Percentiles rank a stretch among this genome's conserved stretches.
Evolutionary conservation across 164 flowering plant species (phyloP).

Genomic region (Warburgia ugandensis): DNA sequence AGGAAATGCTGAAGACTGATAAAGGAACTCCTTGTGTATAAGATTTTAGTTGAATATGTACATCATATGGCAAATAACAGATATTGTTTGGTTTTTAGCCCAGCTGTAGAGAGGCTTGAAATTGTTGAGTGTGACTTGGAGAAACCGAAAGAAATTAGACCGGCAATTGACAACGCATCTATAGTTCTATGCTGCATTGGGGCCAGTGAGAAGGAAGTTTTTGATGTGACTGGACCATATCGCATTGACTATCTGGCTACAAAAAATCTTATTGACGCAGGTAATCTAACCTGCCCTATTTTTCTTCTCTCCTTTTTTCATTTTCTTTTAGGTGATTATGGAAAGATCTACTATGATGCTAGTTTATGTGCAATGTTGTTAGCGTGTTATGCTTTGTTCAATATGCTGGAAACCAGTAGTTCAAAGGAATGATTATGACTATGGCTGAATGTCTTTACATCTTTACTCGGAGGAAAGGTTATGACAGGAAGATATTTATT

Average conservation of each 20-base stretch:
- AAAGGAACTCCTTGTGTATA: too few species aligned
- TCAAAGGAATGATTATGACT: too few species aligned
- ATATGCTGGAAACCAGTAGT: too few species aligned
- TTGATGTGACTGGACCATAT: conserved; percentile 89
- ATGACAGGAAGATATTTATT: too few species aligned
- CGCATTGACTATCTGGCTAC: conserved; percentile 86
- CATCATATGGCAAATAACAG: conserved; percentile 32
- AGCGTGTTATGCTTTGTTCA: too few species aligned
- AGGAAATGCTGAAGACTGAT: too few species aligned
- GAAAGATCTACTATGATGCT: too few species aligned
- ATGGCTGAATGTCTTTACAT: too few species aligned
- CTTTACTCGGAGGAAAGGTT: too few species aligned
- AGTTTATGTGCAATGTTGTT: too few species aligned
- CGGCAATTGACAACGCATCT: conserved; percentile 74
- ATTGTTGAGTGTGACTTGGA: conserved; percentile 95
- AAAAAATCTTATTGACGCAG: conserved; percentile 85
- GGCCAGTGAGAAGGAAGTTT: conserved; percentile 92
- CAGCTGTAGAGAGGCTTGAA: conserved; percentile 97
- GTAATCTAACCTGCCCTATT: conserved; percentile 31
- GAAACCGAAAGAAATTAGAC: conserved; percentile 44
- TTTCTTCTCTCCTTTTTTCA: too few species aligned
- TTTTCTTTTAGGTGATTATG: too few species aligned
- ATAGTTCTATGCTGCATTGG: conserved; percentile 93
- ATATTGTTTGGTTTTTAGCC: conserved; percentile 67
- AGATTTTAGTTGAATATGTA: background rate